Evolutionary conservation across 78 protist genomes (phyloP).

Genomic region (Diacronema lutheri): DNA sequence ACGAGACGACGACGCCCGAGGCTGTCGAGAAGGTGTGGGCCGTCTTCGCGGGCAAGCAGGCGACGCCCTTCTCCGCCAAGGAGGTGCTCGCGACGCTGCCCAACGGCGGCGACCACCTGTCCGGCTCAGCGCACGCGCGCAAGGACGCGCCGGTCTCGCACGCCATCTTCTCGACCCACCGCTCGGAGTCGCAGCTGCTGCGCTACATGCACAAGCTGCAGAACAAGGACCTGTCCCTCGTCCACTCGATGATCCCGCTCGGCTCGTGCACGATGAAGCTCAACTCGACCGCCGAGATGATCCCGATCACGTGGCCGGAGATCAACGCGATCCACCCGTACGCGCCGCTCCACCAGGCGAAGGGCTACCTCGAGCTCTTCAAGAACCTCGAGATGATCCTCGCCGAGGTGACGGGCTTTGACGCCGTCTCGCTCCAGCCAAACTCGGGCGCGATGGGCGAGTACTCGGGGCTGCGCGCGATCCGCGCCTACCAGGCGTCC

Average conservation of each 20-base stretch:
- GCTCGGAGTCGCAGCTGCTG: constrained; percentile 84
- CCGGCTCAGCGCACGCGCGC: not conserved
- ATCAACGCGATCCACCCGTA: constrained; percentile 91
- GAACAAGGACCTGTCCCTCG: constrained; percentile 79
- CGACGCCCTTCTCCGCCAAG: not conserved
- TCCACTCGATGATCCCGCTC: constrained; percentile 89
- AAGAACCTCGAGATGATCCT: constrained; percentile 51
- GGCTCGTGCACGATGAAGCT: constrained; percentile 97
- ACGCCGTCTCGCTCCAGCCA: constrained; percentile 84
- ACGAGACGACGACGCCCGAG: constrained; percentile 25
- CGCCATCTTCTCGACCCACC: constrained; percentile 81
- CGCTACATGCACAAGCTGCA: constrained; percentile 84
- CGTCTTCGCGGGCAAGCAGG: not conserved
- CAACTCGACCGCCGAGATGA: constrained; percentile 92
- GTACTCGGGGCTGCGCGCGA: constrained; percentile 90
- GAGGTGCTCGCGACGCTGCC: not conserved
- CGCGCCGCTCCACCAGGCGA: constrained; percentile 85
- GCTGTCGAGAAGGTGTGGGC: not conserved
- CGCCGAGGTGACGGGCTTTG: constrained; percentile 77
- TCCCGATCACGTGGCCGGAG: constrained; percentile 92
- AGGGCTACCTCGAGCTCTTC: constrained; percentile 52
- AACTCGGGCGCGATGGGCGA: constrained; percentile 97
- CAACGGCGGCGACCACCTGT: not conserved
- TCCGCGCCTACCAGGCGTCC: constrained; percentile 76
- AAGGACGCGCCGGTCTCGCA: not conserved